Evolutionary conservation across 768 basidiomycete genomes (phyloP).

Genomic region (Boletus vinaceobasis): DNA sequence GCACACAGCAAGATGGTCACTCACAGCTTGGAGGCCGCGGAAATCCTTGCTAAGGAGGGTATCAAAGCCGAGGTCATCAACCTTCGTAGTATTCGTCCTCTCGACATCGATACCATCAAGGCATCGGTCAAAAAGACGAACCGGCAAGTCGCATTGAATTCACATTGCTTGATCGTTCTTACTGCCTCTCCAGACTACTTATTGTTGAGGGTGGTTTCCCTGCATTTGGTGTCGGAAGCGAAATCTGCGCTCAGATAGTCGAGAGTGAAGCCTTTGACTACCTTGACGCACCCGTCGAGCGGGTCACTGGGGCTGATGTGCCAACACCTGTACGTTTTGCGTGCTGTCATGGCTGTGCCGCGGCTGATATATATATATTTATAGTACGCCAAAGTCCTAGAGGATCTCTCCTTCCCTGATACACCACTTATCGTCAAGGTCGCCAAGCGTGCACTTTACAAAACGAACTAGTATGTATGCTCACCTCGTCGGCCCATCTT

Average conservation of each 20-base stretch:
- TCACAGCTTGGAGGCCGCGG: slow-evolving; percentile 92
- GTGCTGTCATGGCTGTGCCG: slow-evolving; percentile 4
- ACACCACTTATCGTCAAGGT: slow-evolving; percentile 89
- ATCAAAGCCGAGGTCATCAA: slow-evolving; percentile 98
- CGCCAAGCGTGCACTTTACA: slow-evolving; percentile 88
- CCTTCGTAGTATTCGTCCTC: slow-evolving; percentile 90
- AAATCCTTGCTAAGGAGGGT: slow-evolving; percentile 89
- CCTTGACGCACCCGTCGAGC: slow-evolving; percentile 97
- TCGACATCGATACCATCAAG: slow-evolving; percentile 97
- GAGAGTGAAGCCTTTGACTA: slow-evolving; percentile 99
- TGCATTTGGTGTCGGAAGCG: slow-evolving; percentile 95
- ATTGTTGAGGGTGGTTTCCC: slow-evolving; percentile 99
- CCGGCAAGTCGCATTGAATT: slow-evolving; percentile 47
- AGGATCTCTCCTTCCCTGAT: slow-evolving; percentile 91
- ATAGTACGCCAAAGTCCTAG: slow-evolving; percentile 88
- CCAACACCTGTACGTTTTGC: slow-evolving; percentile 80
- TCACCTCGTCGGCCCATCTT: slow-evolving; percentile 7
- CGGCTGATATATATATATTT: slow-evolving; percentile 10
- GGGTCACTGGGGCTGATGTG: slow-evolving; percentile 95
- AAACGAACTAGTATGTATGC: slow-evolving; percentile 60
- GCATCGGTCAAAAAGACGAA: slow-evolving; percentile 98
- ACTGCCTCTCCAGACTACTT: slow-evolving; percentile 56
- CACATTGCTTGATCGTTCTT: not conserved
- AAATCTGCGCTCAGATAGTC: slow-evolving; percentile 95
- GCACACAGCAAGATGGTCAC: slow-evolving; percentile 99